A percentile compares a stretch with the other conserved stretches of the same genome.
Conservation (phyloP, 225 moss, liverwort and hornwort genomes). For the Marchantia paleacea region DNA sequence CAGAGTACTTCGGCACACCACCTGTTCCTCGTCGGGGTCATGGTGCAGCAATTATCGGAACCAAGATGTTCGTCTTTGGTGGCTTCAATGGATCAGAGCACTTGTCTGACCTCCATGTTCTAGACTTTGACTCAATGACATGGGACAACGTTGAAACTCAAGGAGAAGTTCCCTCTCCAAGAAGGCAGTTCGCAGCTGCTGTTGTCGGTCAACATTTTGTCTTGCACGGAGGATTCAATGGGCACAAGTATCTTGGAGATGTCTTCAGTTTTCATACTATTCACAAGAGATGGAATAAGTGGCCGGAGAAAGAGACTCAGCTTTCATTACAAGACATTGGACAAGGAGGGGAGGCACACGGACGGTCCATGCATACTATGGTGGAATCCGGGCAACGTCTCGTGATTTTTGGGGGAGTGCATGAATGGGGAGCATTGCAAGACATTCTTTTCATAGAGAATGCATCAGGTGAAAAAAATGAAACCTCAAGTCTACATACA, state of each 20-base stretch:
- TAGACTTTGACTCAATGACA: slow-evolving; percentile 66
- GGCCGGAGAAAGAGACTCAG: slow-evolving; percentile 43
- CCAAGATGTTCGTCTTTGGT: slow-evolving; percentile 76
- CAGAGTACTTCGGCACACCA: slow-evolving; percentile 67
- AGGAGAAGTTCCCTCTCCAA: slow-evolving; percentile 70
- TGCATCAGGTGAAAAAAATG: slow-evolving; percentile 51
- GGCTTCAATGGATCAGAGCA: slow-evolving; percentile 75
- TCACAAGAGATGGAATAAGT: slow-evolving; percentile 58
- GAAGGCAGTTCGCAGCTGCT: slow-evolving; percentile 75
- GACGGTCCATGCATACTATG: slow-evolving; percentile 94
- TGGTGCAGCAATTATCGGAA: slow-evolving; percentile 57
- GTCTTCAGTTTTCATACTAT: slow-evolving; percentile 67
- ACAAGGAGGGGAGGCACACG: slow-evolving; percentile 38
- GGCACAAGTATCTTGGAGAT: slow-evolving; percentile 69
- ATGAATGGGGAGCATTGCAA: slow-evolving; percentile 68
- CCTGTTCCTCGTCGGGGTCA: slow-evolving; percentile 83
- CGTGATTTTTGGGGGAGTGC: slow-evolving; percentile 83
- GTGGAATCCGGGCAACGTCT: slow-evolving; percentile 64
- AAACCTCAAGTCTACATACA: not conserved
- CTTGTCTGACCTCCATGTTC: slow-evolving; percentile 65
- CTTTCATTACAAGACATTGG: slow-evolving; percentile 25
- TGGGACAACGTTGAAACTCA: slow-evolving; percentile 57
- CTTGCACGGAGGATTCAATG: slow-evolving; percentile 80
- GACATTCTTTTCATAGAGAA: slow-evolving; percentile 83
- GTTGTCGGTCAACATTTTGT: slow-evolving; percentile 78